Conservation (phyloP, 2,329 filamentous ascomycete genomes). For the Diplocarpon mali region DNA sequence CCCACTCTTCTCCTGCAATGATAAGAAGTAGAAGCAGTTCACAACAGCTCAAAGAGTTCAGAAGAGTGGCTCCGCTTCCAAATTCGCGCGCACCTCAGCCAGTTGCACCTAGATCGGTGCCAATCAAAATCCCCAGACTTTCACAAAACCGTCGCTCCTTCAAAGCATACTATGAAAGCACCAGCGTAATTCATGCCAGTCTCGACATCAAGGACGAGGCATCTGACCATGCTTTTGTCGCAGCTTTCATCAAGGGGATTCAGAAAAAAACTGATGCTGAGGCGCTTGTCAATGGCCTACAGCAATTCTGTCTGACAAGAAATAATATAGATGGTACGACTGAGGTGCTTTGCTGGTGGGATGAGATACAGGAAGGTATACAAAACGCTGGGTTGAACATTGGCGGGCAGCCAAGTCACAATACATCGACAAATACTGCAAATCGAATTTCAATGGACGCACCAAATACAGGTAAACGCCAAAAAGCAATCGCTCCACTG, state of each 20-base stretch:
- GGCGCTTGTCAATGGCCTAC: conserved; percentile 10
- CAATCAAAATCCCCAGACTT: conserved; percentile 1
- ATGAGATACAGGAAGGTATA: conserved; percentile 13
- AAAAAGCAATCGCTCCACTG: neutral
- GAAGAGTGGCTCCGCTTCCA: too few species aligned
- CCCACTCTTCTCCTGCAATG: neutral
- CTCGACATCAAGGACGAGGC: conserved; percentile 1
- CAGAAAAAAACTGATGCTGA: conserved; percentile 4
- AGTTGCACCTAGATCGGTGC: neutral
- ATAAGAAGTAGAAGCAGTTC: neutral
- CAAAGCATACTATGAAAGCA: conserved; percentile 2
- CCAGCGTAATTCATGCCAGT: neutral
- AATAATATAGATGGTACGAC: conserved; percentile 10
- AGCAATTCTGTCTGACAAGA: conserved; percentile 7
- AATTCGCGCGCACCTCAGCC: neutral
- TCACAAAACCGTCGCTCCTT: conserved; percentile 4
- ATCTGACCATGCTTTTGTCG: conserved; percentile 13
- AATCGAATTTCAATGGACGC: too few species aligned
- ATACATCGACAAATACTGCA: too few species aligned
- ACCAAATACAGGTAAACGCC: neutral
- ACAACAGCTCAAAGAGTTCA: neutral
- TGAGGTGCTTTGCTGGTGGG: conserved; percentile 18
- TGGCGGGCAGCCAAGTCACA: neutral
- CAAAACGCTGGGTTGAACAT: conserved; percentile 6
- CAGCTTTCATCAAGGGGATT: conserved; percentile 16